Base-by-base conservation (phyloP, 2,329 filamentous ascomycete genomes). In the Bisporella sp. region DNA sequence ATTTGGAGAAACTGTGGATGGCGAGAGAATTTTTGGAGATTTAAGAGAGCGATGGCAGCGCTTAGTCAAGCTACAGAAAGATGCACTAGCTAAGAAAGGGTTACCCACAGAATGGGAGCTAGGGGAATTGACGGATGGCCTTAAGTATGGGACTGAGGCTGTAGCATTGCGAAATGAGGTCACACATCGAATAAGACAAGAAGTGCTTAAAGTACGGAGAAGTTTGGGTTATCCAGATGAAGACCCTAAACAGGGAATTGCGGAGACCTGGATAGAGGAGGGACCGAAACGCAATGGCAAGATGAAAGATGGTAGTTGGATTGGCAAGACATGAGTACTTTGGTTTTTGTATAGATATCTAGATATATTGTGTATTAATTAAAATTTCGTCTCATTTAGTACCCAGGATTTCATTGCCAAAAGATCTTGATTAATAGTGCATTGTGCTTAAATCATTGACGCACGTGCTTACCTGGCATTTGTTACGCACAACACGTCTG, bases 1-100 rank as follows among this genome's bases (percentile, higher is more conserved):
- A 1, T 91, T 96, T 66, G 93, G 93, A 28, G 82, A 92, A 51
- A 79, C 79, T 12, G 74, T 95, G 1, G 84, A 95, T 62, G 75
- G 77, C 1, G 87, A 93, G 51, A 73, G 71, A 13, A 74, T 84
- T 1, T 96, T 96, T 72, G 89, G 87, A 4, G 87, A 89, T 53
- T 71, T 95, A 64, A 77, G 92, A 52, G 71, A 72, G 32, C 75
- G 79, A 48, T 99, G 93, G 93, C 78, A 78, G 60, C 74, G 76
- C 50, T 69, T 96, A 62, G 77, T 82, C 52, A 66, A 70, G 58
- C 64, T 77, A 57, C 73, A 80, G 59, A 69, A 72, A 55, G 69
- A 63, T 33, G 64, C 70, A 54, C 60, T 71, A 56, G 57, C 60
- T 54, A 62, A 64, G 40, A 64, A 67, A 53, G 59, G 63, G 9